Conservation (phyloP, 768 basidiomycete species). For the Phylloporus sp. region DNA sequence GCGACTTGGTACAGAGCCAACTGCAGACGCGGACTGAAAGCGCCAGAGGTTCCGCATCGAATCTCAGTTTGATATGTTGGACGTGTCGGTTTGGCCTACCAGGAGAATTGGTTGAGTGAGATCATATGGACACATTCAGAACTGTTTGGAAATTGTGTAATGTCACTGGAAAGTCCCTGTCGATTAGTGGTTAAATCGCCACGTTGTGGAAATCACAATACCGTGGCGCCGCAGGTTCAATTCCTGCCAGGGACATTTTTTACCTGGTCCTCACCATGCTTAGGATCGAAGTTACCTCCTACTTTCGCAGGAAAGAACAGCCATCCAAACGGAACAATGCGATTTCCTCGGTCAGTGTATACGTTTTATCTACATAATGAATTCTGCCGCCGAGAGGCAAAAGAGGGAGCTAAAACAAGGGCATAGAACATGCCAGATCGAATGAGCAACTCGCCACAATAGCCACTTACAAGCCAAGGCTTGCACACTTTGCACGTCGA, state of each 20-base stretch:
- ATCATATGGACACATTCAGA: too few species aligned
- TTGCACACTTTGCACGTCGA: not conserved
- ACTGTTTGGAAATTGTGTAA: too few species aligned
- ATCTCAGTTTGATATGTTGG: too few species aligned
- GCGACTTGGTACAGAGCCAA: too few species aligned
- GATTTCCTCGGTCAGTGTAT: not conserved
- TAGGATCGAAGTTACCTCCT: too few species aligned
- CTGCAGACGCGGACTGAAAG: too few species aligned
- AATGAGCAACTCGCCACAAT: not conserved
- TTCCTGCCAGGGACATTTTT: conserved; percentile 36
- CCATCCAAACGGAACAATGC: not conserved
- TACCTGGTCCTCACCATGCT: too few species aligned
- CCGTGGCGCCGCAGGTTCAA: conserved; percentile 40
- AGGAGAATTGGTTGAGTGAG: too few species aligned
- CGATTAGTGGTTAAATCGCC: conserved; percentile 43
- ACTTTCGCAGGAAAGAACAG: not conserved
- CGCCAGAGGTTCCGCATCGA: too few species aligned
- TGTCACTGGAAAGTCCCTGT: conserved; percentile 31
- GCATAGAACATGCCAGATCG: not conserved
- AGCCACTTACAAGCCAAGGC: not conserved
- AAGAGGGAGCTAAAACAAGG: not conserved
- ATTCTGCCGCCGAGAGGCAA: not conserved
- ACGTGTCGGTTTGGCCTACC: too few species aligned
- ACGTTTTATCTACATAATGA: not conserved
- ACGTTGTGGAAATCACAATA: conserved; percentile 35